phyloP scores from a whole-genome alignment of 2,329 filamentous ascomycete species.

The Colletotrichum paranaense region DNA sequence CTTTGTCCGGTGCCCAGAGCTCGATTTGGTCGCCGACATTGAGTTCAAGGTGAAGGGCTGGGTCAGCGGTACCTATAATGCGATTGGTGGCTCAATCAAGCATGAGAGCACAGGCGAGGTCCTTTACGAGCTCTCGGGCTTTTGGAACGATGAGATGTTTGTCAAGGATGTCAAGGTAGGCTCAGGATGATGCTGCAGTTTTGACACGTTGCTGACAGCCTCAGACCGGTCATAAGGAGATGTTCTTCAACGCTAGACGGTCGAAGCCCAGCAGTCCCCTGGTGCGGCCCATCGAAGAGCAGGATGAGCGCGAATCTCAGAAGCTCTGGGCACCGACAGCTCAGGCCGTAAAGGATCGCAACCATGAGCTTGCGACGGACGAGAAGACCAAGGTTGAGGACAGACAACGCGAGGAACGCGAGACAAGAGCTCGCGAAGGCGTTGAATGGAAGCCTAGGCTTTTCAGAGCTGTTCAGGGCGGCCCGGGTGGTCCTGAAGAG shows the following conservation, averaged over 20 bases:
- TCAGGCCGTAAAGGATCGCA: conserved; percentile 82
- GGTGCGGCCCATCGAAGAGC: conserved; percentile 83
- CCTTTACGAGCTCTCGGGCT: conserved; percentile 90
- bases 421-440: conserved; percentile 79
- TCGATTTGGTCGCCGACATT: conserved; percentile 87
- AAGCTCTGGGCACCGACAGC: conserved; percentile 86
- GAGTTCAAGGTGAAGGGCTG: conserved; percentile 99
- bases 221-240: conserved; percentile 87
- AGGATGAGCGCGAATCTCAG: conserved; percentile 91
- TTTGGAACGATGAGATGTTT: conserved; percentile 96
- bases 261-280: conserved; percentile 81
- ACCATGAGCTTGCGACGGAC: conserved; percentile 90
- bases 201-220: not conserved
- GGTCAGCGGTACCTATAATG: conserved; percentile 96
- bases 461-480: conserved; percentile 80
- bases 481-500: conserved; percentile 77
- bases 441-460: conserved; percentile 90
- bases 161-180: conserved; percentile 84
- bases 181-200: not conserved
- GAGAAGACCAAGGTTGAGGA: conserved; percentile 98
- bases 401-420: conserved; percentile 88
- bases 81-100: conserved; percentile 91
- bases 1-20: conserved; percentile 89
- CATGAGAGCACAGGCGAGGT: conserved; percentile 87
- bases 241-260: conserved; percentile 87